phyloP scores from a whole-genome alignment of 2,329 filamentous ascomycete genomes.

The Cercospora janseana region DNA sequence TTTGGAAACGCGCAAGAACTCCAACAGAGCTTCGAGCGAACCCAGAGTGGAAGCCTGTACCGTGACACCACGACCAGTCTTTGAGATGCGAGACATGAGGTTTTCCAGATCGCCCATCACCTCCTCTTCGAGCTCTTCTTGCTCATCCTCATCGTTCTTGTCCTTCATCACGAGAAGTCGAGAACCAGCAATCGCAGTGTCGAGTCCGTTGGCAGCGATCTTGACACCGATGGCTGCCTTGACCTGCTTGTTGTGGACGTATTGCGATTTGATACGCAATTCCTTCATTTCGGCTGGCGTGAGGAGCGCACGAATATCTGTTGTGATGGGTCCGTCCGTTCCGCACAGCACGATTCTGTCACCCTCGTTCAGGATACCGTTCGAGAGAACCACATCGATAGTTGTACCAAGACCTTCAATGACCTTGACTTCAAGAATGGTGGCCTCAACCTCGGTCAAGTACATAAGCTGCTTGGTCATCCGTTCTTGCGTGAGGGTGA shows the following conservation, averaged over 20 bases:
- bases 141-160: constrained; percentile 75
- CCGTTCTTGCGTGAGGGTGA: constrained; percentile 89
- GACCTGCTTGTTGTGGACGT: constrained; percentile 99
- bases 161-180: constrained; percentile 90
- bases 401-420: constrained; percentile 99
- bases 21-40: constrained; percentile 90
- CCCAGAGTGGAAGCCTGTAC: constrained; percentile 97
- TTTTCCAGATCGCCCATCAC: constrained; percentile 92
- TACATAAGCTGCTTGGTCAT: constrained; percentile 99
- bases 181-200: constrained; percentile 94
- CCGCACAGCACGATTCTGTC: constrained; percentile 94
- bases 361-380: constrained; percentile 90
- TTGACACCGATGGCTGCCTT: constrained; percentile 98
- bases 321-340: constrained; percentile 92
- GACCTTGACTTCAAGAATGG: constrained; percentile 96
- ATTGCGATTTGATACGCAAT: constrained; percentile 88
- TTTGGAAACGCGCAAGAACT: constrained; percentile 94
- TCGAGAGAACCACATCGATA: constrained; percentile 94
- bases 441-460: constrained; percentile 94
- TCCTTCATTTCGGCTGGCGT: constrained; percentile 93
- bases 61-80: constrained; percentile 87
- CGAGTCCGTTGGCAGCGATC: constrained; percentile 93
- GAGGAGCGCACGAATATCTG: constrained; percentile 89
- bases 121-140: constrained; percentile 89
- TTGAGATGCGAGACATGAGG: constrained; percentile 86